A percentile compares a stretch with the other conserved stretches of the same genome.
phyloP scores from a whole-genome alignment of 805 yeast species.

The Isabelozyma heimii region DNA sequence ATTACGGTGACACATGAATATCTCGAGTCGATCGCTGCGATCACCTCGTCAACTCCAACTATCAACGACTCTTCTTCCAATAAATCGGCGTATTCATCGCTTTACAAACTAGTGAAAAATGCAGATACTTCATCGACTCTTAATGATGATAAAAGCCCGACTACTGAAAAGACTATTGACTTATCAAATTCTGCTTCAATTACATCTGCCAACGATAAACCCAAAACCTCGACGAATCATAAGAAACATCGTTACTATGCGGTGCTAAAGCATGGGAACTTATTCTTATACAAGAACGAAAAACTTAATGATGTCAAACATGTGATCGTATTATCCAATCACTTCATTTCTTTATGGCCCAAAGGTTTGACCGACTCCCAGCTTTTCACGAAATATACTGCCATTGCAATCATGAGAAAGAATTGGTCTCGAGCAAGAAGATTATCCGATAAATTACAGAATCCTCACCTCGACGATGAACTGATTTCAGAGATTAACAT shows the following conservation, averaged over 20 bases:
- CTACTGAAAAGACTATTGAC: conserved; percentile 4
- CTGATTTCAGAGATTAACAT: conserved; percentile 14
- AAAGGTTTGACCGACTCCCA: conserved; percentile 69
- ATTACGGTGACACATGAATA: conserved; percentile 79
- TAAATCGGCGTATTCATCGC: conserved; percentile 58
- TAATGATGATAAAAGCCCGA: conserved; percentile 3
- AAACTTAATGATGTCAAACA: conserved; percentile 64
- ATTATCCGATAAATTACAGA: conserved; percentile 14
- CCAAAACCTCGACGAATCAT: conserved; percentile 6
- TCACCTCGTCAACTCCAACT: conserved; percentile 42
- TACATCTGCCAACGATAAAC: neutral
- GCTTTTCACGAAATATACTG: conserved; percentile 74
- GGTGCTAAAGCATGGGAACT: conserved; percentile 79
- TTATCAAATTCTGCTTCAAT: conserved; percentile 1
- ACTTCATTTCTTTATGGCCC: conserved; percentile 84
- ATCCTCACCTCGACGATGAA: conserved; percentile 4
- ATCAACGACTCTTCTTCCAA: conserved; percentile 40
- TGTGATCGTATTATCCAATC: conserved; percentile 72
- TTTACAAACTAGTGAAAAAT: conserved; percentile 41
- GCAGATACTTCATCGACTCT: neutral
- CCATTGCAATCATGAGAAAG: conserved; percentile 67
- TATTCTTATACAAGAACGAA: conserved; percentile 79
- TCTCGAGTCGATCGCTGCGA: conserved; percentile 43
- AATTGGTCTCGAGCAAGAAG: conserved; percentile 26
- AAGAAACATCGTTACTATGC: conserved; percentile 65